These are phyloP conservation scores for Fusarium goolgardi DNA, from an alignment of 2,329 filamentous ascomycete genomes.

Conservation along the genomic window DNA sequence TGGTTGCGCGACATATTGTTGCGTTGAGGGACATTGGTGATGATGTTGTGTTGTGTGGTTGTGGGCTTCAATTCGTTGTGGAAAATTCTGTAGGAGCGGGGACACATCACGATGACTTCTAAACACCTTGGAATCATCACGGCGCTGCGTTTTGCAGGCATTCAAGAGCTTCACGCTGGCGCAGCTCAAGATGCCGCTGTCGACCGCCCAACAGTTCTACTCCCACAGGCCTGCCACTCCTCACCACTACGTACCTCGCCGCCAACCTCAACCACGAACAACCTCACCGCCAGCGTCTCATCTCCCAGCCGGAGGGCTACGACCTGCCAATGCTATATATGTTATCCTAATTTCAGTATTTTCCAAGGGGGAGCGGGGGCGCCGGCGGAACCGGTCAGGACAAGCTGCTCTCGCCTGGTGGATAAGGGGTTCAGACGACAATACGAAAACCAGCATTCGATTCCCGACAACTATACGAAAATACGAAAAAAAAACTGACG, in stretches of 20 bases:
- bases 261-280: background rate
- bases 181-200: background rate
- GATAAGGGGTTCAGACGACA: constrained; percentile 9
- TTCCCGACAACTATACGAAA: constrained; percentile 15
- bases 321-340: constrained; percentile 25
- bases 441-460: constrained; percentile 35
- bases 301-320: constrained; percentile 1
- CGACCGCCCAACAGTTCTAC: constrained; percentile 3
- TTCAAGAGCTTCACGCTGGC: constrained; percentile 20
- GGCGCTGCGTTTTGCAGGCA: background rate
- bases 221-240: background rate
- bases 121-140: constrained; percentile 30
- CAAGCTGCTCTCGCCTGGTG: constrained; percentile 43
- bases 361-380: constrained; percentile 40
- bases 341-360: background rate
- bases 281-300: background rate
- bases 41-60: constrained; percentile 13
- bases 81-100: background rate
- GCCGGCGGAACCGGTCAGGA: constrained; percentile 47
- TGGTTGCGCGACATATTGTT: background rate
- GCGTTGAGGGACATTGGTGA: background rate
- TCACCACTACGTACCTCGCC: constrained; percentile 5
- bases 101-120: constrained; percentile 5
- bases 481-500: background rate
- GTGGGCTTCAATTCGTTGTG: constrained; percentile 10